phyloP scores from a whole-genome alignment of 352 stramenopile species.

The Phytophthora pistaciae region DNA sequence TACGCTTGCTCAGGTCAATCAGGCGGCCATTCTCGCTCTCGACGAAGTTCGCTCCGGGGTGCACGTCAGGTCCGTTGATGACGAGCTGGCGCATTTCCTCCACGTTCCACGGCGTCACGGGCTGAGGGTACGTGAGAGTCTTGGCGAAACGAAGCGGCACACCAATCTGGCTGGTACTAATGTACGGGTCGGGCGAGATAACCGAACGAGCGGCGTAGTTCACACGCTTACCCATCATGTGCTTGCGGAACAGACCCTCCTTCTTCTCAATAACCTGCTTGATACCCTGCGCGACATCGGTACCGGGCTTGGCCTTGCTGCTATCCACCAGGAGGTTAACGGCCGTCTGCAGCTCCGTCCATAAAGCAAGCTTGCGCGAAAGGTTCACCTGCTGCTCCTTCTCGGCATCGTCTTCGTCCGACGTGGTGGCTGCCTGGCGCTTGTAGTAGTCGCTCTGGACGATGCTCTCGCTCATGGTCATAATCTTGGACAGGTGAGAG shows the following conservation, averaged over 20 bases:
- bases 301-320: conserved; percentile 74
- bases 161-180: conserved; percentile 99
- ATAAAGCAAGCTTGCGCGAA: conserved; percentile 93
- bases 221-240: conserved; percentile 99
- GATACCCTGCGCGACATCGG: conserved; percentile 91
- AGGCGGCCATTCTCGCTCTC: conserved; percentile 95
- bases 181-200: conserved; percentile 99
- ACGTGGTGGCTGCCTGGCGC: conserved; percentile 50
- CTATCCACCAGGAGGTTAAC: conserved; percentile 89
- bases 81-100: conserved; percentile 97
- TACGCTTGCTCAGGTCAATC: conserved; percentile 96
- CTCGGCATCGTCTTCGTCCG: conserved; percentile 65
- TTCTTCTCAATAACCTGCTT: conserved; percentile 99
- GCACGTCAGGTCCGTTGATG: conserved; percentile 95
- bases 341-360: conserved; percentile 98
- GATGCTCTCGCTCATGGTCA: conserved; percentile 93
- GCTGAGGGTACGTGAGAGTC: conserved; percentile 98
- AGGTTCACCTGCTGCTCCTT: conserved; percentile 81
- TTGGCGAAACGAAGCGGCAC: conserved; percentile 98
- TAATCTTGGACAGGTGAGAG: conserved; percentile 95
- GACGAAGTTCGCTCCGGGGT: conserved; percentile 98
- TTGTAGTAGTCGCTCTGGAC: conserved; percentile 80
- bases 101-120: conserved; percentile 98
- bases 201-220: conserved; percentile 99
- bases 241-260: conserved; percentile 99